Evolutionary conservation across 139 green algal genomes (phyloP), one percentile per base, ranked within the genome.

Genomic region (Coelastrella sp.): DNA sequence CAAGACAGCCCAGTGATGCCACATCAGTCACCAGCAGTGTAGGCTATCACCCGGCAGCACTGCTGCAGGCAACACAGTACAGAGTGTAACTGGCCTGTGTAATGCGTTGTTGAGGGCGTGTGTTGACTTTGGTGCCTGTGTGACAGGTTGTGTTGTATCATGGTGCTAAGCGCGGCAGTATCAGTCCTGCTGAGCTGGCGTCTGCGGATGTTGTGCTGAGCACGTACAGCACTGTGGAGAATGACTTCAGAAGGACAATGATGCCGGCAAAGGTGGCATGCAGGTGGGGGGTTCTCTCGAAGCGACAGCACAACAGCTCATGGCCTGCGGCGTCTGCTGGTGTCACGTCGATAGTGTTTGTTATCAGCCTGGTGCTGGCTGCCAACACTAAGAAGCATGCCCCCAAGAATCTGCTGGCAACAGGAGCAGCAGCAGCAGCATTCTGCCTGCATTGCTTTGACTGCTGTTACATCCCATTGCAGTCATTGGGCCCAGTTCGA

Each of bases 171-270:
- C 90, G 92, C 70, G 78, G 80, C 35, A 61, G 56, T 59, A 78
- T 89, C 72, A 87, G 6, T 11, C 7, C 56, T 14, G 70, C 61
- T 49, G 79, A 93, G 61, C 86, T 93, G 60, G 70, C 79, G 19
- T 74, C 78, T 35, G 90, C 90, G 63, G 90, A 93, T 57, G 88
- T 91, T 24, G 88, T 91, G 84, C 94, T 99, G 22, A 98, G 98
- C 15, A 99, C 98, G 8, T 99, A 99, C 94, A 93, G 86, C 74
- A 96, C 95, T 19, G 84, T 99, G 5, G 98, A 99, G 94, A 94
- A 88, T 49, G 98, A 99, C 89, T 97, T 94, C 92, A 87, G 93
- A 66, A 87, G 85, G 68, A 87, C 91, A 83, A 93, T 96, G 87
- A 95, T 96, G 91, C 94, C 95, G 0, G 87, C 91, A 72, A 97